Percentiles rank a stretch among this genome's conserved stretches.
Conservation (phyloP, 495 filamentous ascomycete genomes). For the Tuber indicum region DNA sequence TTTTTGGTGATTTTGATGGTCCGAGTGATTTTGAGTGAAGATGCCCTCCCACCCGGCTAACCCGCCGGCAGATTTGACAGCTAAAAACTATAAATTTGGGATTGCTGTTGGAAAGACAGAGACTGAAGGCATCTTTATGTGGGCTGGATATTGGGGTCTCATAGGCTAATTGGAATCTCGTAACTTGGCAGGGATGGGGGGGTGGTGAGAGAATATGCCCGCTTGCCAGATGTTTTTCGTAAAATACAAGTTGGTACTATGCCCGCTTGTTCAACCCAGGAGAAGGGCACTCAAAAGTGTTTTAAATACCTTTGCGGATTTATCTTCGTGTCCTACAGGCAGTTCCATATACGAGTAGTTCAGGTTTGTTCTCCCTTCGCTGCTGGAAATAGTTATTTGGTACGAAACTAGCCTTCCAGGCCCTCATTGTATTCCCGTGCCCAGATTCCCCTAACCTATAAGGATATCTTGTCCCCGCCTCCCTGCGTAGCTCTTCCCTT, state of each 20-base stretch:
- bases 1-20: not conserved
- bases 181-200: not conserved
- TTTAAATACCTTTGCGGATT: not conserved
- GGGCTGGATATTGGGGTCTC: not conserved
- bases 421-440: not conserved
- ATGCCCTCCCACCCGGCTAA: not conserved
- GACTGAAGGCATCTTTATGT: not conserved
- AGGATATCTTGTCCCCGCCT: not conserved
- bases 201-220: not conserved
- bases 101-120: not conserved
- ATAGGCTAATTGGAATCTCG: not conserved
- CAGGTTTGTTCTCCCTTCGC: not conserved
- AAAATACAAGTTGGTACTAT: not conserved
- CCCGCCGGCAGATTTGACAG: not conserved
- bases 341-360: not conserved
- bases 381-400: not conserved
- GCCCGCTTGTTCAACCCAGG: not conserved
- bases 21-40: not conserved
- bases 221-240: not conserved
- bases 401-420: not conserved
- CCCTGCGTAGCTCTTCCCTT: not conserved
- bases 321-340: not conserved
- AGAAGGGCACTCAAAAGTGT: not conserved
- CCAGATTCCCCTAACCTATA: not conserved
- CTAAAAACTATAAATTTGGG: not conserved